Base-by-base conservation (phyloP, 1,284 basidiomycete species). In the Schizophyllum commune region DNA sequence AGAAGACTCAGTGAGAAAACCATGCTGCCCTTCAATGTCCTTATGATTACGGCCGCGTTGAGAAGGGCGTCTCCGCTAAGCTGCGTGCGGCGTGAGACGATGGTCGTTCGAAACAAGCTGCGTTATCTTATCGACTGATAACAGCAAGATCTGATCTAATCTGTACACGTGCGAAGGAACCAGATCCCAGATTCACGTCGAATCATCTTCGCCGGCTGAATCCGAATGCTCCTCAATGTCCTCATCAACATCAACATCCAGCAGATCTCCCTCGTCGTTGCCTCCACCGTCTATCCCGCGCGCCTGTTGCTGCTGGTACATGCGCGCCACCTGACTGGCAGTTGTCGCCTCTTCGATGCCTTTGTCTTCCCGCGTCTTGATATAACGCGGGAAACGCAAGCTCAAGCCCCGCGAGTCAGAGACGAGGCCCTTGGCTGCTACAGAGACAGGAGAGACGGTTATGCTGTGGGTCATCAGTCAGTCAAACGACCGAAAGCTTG, bases 351-450 rank as follows among this genome's bases (percentile, higher is more conserved):
- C 77, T 62, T 91, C 89, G 5, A 90, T 78, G 17, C 72, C 71
- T 74, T 96, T 97, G 75, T 98, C 95, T 59, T 91, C 88, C 58
- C 93, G 81, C 15, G 87, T 72, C 64, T 81, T 82, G 62, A 96
- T 79, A 75, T 96, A 97, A 53, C 96, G 83, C 32, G 96, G 95
- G 75, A 98, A 98, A 15, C 96, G 87, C 11, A 98, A 75, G 66
- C 87, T 89, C 32, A 94, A 75, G 1, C 95, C 95, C 53, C 90
- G 80, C 64, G 80, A 78, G 4, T 78, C 75, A 19, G 86, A 86
- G 1, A 90, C 79, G n/a, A 87, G 71, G 3, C 88, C 86, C 56
- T 83, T 76, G 0, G 91, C 93, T 8, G 94, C 94, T 1, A 89
- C 78, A 32, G 95, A 97, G 13, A 95, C 86, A 0, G 94, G 95